Base-by-base conservation (phyloP, 805 yeast genomes). In the Zygosaccharomyces bailii region DNA sequence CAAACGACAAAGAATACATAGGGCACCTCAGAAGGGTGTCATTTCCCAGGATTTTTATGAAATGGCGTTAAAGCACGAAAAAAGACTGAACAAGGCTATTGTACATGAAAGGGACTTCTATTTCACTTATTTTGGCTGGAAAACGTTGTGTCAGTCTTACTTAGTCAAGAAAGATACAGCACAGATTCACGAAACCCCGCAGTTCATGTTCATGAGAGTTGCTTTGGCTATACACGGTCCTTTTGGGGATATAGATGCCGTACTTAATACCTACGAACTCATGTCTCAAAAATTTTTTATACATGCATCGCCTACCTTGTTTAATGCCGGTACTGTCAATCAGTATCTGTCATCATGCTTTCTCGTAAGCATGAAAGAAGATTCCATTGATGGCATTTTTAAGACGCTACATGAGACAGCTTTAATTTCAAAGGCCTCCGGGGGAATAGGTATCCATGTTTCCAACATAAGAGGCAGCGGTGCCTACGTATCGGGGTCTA, bases 231-330 rank as follows among this genome's bases (percentile, higher is more conserved):
- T 90, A 38, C 96, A 91, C 59, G 84, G 83, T 16, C 69, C 70
- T 31, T 90, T 33, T 24, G 60, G 51, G 25, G 76, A 85, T 59
- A 65, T 86, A 20, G 76, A 75, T 20, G 69, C 72, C 11, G 95
- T 79, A 2, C 55, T 81, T 4, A 89, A 89, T 65, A 87, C 96
- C 2, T 90, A 90, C 66, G 76, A 84, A 50, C 69, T 84, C 53
- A 90, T 90, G 96, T 86, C 96, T 2, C 48, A 42, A 57, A 85
- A 84, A 65, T 86, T 81, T 63, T 88, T 91, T 70, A 86, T 90
- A 39, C 98, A 91, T 62, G 96, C 96, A 3, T 86, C 96, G 5
- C 98, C 99, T 8, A 91, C 99, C 1, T 71, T 91, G 48, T 91
- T 86, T 75, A 90, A 90, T 58, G 86, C 97, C 1, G 98, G 96